Base-by-base conservation (phyloP, 2,329 filamentous ascomycete genomes). In the Plectosphaerella cucumerina region DNA sequence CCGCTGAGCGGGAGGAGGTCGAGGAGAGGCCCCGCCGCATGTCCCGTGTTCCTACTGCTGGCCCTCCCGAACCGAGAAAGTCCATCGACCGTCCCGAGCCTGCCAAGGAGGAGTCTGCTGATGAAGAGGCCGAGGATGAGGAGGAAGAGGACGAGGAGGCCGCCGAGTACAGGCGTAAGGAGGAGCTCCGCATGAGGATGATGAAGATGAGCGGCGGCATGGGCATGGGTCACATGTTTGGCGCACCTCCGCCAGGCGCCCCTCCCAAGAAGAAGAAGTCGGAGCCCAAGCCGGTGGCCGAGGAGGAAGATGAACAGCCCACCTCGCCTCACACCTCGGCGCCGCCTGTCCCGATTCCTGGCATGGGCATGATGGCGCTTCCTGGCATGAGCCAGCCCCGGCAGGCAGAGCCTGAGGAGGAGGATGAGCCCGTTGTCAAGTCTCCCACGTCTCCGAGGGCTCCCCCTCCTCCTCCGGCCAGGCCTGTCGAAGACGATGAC, bases 221-320 rank as follows among this genome's bases (percentile, higher is more conserved):
- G 90, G 90, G 90, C 44, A 96, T 97, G 87, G 96, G 96, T 90
- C 90, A 90, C 60, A 94, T 97, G 85, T 95, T 96, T 67, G 90
- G 89, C 17, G 68, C 70, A n/a, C 63, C 72, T 26, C 22, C 23
- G 17, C 20, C 22, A 6, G 18, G 20, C 20, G 26, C 33, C 17
- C 60, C 73, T 9, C 66, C 73, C 10, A 71, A 74, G 39, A 83
- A 77, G 64, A 84, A 84, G 68, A 84, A 84, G 66, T 59, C 66
- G 37, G 72, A 72, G 53, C 39, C 39, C 5, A 62, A 74, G 66
- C 58, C 70, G 62, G 23, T 6, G 23, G 37, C 15, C 35, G 42
- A 72, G 5, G 78, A 79, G 51, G 68, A 73, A 35, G 65, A 65
- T 4, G 72, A 75, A 5, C 74, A 80, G 47, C 64, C 69, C 21